These are phyloP conservation scores for Globisporangium solare DNA, from an alignment of 352 stramenopile species.

Conservation along the genomic window DNA sequence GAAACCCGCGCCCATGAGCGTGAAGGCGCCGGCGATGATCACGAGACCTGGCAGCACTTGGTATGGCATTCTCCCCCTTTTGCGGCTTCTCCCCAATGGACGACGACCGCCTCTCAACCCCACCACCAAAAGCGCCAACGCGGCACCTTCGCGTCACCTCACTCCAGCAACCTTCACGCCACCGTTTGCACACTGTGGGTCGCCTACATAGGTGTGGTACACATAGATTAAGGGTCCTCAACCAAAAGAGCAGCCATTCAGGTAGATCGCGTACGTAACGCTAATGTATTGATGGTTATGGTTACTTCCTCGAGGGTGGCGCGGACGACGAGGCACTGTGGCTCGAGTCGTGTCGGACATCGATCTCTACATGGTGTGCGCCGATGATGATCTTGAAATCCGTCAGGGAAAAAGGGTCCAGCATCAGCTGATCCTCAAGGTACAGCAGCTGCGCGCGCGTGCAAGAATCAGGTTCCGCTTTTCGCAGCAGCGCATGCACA, in stretches of 20 bases:
- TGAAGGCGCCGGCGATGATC: slow-evolving; percentile 74
- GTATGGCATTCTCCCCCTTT: slow-evolving; percentile 67
- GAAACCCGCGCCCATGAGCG: slow-evolving; percentile 69
- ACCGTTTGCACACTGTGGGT: neutral
- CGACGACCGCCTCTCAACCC: slow-evolving; percentile 3
- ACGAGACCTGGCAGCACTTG: slow-evolving; percentile 77
- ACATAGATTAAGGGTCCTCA: neutral
- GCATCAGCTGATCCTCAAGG: slow-evolving; percentile 29
- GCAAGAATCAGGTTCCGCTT: too few species aligned
- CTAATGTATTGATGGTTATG: neutral
- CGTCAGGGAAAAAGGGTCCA: slow-evolving; percentile 62
- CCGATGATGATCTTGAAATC: slow-evolving; percentile 45
- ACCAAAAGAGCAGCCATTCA: too few species aligned
- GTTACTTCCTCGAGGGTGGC: neutral
- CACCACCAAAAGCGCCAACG: slow-evolving; percentile 12
- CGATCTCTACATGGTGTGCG: slow-evolving; percentile 32
- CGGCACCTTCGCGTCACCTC: slow-evolving; percentile 3
- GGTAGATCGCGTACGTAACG: neutral
- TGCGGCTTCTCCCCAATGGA: slow-evolving; percentile 4
- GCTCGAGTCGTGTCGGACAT: slow-evolving; percentile 22
- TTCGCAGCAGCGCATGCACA: neutral
- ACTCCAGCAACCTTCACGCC: neutral
- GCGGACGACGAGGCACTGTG: neutral
- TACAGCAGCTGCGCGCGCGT: slow-evolving; percentile 30
- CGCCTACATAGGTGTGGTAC: neutral